A percentile compares a stretch with the other conserved stretches of the same genome.
Evolutionary conservation across 2,329 filamentous ascomycete genomes (phyloP).

Genomic region (Exophiala lecanii-corni): DNA sequence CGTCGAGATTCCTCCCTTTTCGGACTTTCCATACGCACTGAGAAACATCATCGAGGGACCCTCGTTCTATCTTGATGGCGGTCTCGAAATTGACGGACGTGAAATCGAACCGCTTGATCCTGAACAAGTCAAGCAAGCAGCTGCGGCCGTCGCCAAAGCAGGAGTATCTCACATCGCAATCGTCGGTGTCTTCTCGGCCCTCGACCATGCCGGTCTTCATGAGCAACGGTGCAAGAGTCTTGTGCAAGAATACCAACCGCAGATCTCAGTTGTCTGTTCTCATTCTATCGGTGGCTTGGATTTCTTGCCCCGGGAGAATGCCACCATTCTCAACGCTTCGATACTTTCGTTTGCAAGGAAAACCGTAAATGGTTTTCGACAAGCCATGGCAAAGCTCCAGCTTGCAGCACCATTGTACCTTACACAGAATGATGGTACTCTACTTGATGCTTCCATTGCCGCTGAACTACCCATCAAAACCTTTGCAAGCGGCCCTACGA

Average conservation of each 20-base stretch:
- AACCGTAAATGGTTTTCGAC: constrained; percentile 53
- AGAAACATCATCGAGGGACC: constrained; percentile 44
- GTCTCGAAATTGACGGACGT: constrained; percentile 45
- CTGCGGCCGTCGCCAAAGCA: constrained; percentile 37
- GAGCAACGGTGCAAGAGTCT: constrained; percentile 40
- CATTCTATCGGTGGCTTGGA: constrained; percentile 37
- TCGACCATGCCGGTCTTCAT: constrained; percentile 38
- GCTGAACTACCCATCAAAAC: constrained; percentile 55
- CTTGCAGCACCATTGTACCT: constrained; percentile 54
- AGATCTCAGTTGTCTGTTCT: constrained; percentile 41
- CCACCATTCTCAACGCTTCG: constrained; percentile 59
- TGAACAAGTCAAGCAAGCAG: constrained; percentile 36
- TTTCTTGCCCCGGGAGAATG: constrained; percentile 57
- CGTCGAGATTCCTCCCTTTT: constrained; percentile 38
- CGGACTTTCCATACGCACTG: constrained; percentile 45
- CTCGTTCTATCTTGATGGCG: constrained; percentile 46
- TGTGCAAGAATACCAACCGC: constrained; percentile 33
- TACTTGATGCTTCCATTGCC: constrained; percentile 46
- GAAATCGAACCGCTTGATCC: constrained; percentile 37
- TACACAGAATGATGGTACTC: constrained; percentile 48
- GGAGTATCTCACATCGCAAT: constrained; percentile 38
- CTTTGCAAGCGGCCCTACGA: constrained; percentile 60
- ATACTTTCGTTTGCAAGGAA: constrained; percentile 54
- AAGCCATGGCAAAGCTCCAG: constrained; percentile 47
- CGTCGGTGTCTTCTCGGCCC: constrained; percentile 44